Base-by-base conservation (phyloP, 768 basidiomycete genomes). In the Trametes gibbosa region DNA sequence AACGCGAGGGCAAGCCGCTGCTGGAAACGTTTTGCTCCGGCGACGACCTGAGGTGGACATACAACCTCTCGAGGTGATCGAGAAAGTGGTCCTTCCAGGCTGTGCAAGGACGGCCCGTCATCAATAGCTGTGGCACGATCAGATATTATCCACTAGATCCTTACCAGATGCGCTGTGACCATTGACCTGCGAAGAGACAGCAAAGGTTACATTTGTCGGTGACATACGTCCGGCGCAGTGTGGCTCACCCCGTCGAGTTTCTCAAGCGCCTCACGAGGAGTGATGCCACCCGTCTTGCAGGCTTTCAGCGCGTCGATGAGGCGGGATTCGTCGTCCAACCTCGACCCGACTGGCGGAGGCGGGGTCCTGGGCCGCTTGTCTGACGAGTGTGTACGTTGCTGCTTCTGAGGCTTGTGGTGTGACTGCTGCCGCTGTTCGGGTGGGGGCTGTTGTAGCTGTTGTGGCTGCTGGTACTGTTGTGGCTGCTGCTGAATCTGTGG, bases 61-160 rank as follows among this genome's bases (percentile, higher is more conserved):
- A 34, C 10, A 56, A 23, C 21, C 39, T 56, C 1, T 56, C 47
- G 16, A 41, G 25, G 27, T 56, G 47, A 16, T 49, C 55, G 3
- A 56, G 27, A 19, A 56, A 56, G 10, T 56, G 41, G 25, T 56
- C 47, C 25, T 56, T 56, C 55, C 55, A 56, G 5, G 37, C 55
- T 56, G 17, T 5, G 23, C 43, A 14, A 7, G 25, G 12, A 21
- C 3, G 9, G 21, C 5, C 21, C 19, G 2, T 14, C 24, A 4
- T 24, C 27, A 14, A 12, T 6, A 5, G n/a, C 23, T 5, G 16
- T 7, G 16, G 14, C 5, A 24, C 12, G 12, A 4, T 5, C 23
- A 29, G n/a, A n/a, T n/a, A n/a, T n/a, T n/a, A n/a, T n/a, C n/a
- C 13, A 19, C 25, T 9, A 7, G 1, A 17, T 2, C n/a, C 55